A percentile compares a stretch with the other conserved stretches of the same genome.
phyloP scores from a whole-genome alignment of 208 protist species.

The Leishmania turanica region DNA sequence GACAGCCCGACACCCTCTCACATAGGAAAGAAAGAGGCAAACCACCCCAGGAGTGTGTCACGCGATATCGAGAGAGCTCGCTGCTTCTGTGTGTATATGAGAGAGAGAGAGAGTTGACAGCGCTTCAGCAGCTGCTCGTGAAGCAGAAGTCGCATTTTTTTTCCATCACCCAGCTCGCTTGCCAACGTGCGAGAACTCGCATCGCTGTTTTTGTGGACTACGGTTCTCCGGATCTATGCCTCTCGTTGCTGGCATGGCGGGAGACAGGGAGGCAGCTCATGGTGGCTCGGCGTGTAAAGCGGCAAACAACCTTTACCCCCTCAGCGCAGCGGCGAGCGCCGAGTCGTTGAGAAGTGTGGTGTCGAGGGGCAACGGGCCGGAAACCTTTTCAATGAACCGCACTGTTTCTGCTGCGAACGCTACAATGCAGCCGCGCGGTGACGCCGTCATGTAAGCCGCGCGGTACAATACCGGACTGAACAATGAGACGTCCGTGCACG shows the following conservation, averaged over 20 bases:
- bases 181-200: neutral
- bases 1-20: neutral
- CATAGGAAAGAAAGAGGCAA: neutral
- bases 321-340: constrained; percentile 11
- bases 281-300: neutral
- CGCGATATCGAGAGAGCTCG: neutral
- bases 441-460: constrained; percentile 32
- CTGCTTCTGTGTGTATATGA: neutral
- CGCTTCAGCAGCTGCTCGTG: neutral
- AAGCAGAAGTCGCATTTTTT: neutral
- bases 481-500: constrained; percentile 51
- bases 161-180: neutral
- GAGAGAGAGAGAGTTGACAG: neutral
- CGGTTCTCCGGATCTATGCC: too few species aligned
- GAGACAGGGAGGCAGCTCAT: neutral
- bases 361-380: constrained; percentile 20
- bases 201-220: neutral
- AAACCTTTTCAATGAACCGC: constrained; percentile 39
- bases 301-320: neutral
- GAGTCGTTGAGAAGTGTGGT: constrained; percentile 12
- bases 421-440: constrained; percentile 46
- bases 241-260: neutral
- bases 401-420: constrained; percentile 42
- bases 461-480: constrained; percentile 65
- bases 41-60: neutral